phyloP scores from a whole-genome alignment of 2,329 filamentous ascomycete genomes.

The Metarhizium humberi region DNA sequence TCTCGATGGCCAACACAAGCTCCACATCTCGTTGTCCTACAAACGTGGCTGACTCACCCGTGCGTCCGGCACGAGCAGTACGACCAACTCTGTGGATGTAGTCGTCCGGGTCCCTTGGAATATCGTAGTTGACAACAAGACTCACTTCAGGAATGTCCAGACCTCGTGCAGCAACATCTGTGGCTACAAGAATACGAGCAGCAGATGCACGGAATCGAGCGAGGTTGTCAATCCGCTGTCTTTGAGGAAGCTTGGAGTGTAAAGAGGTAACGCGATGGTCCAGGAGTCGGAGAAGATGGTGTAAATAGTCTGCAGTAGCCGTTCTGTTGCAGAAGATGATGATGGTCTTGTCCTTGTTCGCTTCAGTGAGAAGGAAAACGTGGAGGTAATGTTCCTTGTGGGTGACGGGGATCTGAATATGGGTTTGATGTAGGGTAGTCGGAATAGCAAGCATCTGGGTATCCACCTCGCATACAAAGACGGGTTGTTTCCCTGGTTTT shows the following conservation, averaged over 20 bases:
- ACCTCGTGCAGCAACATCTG: constrained; percentile 88
- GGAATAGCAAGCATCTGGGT: constrained; percentile 69
- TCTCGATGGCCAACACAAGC: constrained; percentile 83
- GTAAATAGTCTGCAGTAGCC: constrained; percentile 76
- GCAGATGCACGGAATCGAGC: constrained; percentile 85
- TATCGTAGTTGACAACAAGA: constrained; percentile 89
- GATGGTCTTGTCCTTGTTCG: constrained; percentile 64
- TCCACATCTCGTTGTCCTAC: constrained; percentile 91
- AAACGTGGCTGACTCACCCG: constrained; percentile 75
- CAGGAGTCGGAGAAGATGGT: constrained; percentile 77
- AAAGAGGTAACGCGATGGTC: constrained; percentile 85
- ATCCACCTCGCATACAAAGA: constrained; percentile 86
- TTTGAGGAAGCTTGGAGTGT: constrained; percentile 79
- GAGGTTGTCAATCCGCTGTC: constrained; percentile 77
- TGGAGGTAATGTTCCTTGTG: constrained; percentile 95
- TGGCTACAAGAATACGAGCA: constrained; percentile 84
- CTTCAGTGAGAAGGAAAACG: constrained; percentile 70
- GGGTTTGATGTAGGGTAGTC: constrained; percentile 69
- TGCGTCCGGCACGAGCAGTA: constrained; percentile 83
- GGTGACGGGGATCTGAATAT: constrained; percentile 80
- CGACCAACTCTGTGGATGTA: constrained; percentile 96
- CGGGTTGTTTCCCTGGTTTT: constrained; percentile 58
- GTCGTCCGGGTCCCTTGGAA: constrained; percentile 91
- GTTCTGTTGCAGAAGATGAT: constrained; percentile 96
- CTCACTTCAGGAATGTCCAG: constrained; percentile 90